Conservation (phyloP, 1,139 yeast species). For the Magnusiomyces sp. region DNA sequence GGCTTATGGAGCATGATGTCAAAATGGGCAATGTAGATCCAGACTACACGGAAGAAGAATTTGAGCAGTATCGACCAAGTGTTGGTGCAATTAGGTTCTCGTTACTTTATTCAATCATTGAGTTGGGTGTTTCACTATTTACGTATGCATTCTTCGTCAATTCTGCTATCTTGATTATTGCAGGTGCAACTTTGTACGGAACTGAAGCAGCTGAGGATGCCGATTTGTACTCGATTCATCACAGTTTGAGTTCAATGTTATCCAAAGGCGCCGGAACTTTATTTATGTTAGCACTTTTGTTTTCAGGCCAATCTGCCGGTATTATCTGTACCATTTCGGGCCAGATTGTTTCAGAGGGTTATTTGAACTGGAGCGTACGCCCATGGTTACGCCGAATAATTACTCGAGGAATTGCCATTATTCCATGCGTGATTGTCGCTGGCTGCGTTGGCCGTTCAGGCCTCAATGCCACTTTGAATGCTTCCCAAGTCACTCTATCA, state of each 20-base stretch:
- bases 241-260: constrained; percentile 59
- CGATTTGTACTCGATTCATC: constrained; percentile 78
- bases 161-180: constrained; percentile 74
- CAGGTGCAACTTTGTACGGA: constrained; percentile 70
- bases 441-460: constrained; percentile 77
- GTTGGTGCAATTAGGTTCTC: constrained; percentile 62
- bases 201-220: constrained; percentile 73
- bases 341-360: constrained; percentile 94
- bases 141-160: constrained; percentile 80
- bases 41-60: constrained; percentile 24
- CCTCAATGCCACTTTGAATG: constrained; percentile 65
- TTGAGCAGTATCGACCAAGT: constrained; percentile 50
- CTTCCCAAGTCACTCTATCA: constrained; percentile 69
- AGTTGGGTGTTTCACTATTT: constrained; percentile 63
- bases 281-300: constrained; percentile 83
- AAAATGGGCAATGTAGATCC: constrained; percentile 46
- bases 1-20: constrained; percentile 73
- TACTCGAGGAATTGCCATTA: constrained; percentile 76
- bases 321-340: constrained; percentile 97
- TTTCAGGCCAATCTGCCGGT: constrained; percentile 97
- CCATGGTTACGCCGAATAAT: constrained; percentile 81
- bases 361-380: constrained; percentile 71
- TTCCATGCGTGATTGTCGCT: constrained; percentile 82
- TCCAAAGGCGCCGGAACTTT: constrained; percentile 90
- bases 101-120: constrained; percentile 65